phyloP scores from a whole-genome alignment of 352 stramenopile species.

The Blastocystis sp. region DNA sequence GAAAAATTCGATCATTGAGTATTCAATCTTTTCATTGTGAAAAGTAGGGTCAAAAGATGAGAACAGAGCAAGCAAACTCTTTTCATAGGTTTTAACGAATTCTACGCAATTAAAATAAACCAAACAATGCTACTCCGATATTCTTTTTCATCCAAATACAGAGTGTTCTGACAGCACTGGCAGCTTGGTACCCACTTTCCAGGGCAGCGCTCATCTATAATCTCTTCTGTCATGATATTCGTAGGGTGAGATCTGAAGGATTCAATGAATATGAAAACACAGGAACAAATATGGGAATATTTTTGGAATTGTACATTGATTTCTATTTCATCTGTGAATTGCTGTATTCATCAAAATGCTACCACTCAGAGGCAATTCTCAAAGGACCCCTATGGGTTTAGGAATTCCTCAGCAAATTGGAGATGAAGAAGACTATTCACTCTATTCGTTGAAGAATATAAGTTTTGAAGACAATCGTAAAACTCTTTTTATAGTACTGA shows the following conservation, averaged over 20 bases:
- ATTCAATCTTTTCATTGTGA: background rate
- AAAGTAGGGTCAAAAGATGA: background rate
- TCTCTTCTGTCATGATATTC: conserved; percentile 19
- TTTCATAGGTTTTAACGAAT: conserved; percentile 41
- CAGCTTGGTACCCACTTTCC: conserved; percentile 36
- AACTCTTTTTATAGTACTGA: background rate
- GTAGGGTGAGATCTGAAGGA: background rate
- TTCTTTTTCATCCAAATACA: conserved; percentile 47
- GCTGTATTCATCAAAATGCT: background rate
- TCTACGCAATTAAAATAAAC: background rate
- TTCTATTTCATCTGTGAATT: background rate
- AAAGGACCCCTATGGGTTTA: background rate
- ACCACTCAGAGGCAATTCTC: background rate
- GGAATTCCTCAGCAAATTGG: background rate
- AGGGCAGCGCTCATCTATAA: conserved; percentile 27
- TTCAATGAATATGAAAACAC: background rate
- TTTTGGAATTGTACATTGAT: background rate
- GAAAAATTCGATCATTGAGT: conserved; percentile 53
- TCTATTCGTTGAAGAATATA: conserved; percentile 1
- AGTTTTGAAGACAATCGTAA: conserved; percentile 30
- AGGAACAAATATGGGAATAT: background rate
- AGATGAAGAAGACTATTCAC: conserved; percentile 1
- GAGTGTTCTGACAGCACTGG: conserved; percentile 22
- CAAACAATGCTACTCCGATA: conserved; percentile 14
- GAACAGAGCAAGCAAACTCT: conserved; percentile 31